These are phyloP conservation scores for Auricularia auricula-judae DNA, from an alignment of 768 basidiomycete genomes.

Conservation along the genomic window DNA sequence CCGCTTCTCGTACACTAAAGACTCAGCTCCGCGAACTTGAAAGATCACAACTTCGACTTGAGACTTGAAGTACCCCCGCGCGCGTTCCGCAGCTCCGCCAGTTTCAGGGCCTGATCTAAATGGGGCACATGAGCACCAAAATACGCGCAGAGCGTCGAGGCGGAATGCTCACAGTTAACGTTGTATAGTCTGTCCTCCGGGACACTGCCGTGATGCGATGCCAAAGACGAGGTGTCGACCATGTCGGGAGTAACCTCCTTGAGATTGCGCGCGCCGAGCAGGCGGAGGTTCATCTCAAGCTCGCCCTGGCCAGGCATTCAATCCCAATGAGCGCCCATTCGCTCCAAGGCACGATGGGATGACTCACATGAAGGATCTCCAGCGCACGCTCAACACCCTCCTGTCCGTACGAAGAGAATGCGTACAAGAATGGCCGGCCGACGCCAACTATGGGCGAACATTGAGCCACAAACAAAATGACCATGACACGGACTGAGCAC, in stretches of 20 bases:
- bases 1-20: too few species aligned
- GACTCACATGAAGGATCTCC: constrained; percentile 36
- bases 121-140: background rate
- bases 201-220: constrained; percentile 51
- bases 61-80: background rate
- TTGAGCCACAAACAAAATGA: background rate
- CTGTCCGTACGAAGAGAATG: constrained; percentile 27
- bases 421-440: constrained; percentile 33
- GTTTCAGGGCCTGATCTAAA: background rate
- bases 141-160: background rate
- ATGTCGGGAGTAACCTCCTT: constrained; percentile 75
- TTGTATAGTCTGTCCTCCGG: constrained; percentile 70
- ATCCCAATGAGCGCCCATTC: background rate
- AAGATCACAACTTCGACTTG: background rate
- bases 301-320: constrained; percentile 35
- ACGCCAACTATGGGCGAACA: constrained; percentile 45
- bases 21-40: too few species aligned
- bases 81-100: background rate
- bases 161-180: constrained; percentile 55
- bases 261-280: constrained; percentile 70
- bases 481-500: background rate
- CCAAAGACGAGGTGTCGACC: constrained; percentile 74
- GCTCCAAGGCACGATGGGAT: background rate
- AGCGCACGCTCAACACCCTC: constrained; percentile 25
- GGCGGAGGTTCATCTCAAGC: constrained; percentile 37